Evolutionary conservation across 1,284 basidiomycete genomes (phyloP).

Genomic region (Pseudozyma sp.): DNA sequence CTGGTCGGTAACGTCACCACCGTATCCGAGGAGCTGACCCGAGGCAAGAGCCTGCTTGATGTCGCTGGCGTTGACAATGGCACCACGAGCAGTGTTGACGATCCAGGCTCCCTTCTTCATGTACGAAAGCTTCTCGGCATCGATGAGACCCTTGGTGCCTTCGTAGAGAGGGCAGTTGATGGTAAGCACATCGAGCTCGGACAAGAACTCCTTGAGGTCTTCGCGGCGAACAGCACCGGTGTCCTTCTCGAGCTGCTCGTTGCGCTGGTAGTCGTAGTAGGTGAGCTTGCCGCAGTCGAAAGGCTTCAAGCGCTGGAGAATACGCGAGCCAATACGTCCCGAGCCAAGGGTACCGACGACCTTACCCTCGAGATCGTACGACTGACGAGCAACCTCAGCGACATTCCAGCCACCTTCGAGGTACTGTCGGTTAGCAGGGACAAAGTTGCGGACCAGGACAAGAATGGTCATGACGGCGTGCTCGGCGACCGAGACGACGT

Average conservation of each 20-base stretch:
- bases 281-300: conserved; percentile 92
- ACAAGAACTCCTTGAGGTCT: conserved; percentile 86
- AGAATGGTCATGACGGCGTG: conserved; percentile 88
- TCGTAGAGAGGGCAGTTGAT: conserved; percentile 94
- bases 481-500: conserved; percentile 84
- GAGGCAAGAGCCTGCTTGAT: conserved; percentile 81
- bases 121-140: conserved; percentile 83
- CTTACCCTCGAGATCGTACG: conserved; percentile 88
- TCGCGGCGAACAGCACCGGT: conserved; percentile 82
- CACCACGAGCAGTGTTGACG: conserved; percentile 93
- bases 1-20: conserved; percentile 70
- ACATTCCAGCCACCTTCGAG: conserved; percentile 62
- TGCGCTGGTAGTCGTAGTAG: conserved; percentile 89
- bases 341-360: conserved; percentile 86
- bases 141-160: conserved; percentile 76
- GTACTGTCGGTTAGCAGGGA: conserved; percentile 75
- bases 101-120: conserved; percentile 90
- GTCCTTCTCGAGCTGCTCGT: conserved; percentile 78
- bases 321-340: conserved; percentile 69
- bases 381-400: conserved; percentile 67
- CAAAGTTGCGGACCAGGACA: conserved; percentile 86
- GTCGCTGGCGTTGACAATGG: conserved; percentile 86
- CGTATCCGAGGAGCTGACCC: conserved; percentile 79
- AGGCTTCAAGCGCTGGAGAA: conserved; percentile 85
- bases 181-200: conserved; percentile 82